Percentiles rank a stretch among this genome's conserved stretches.
Evolutionary conservation across 129 eudicot genomes (phyloP).

Genomic region (Heracleum sosnowskyi): DNA sequence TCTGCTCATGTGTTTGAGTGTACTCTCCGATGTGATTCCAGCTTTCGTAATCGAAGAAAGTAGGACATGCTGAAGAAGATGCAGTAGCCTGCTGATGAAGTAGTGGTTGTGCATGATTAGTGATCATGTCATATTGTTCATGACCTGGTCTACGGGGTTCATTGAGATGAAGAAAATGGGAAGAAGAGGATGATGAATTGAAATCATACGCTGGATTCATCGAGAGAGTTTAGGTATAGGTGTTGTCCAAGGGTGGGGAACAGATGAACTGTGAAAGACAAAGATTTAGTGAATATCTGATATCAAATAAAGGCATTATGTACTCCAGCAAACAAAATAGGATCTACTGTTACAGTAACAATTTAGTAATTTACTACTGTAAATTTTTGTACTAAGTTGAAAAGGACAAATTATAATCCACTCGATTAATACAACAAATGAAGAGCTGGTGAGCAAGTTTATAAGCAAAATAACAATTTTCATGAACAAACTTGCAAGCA

Average conservation of each 20-base stretch:
- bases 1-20: conserved; percentile 2
- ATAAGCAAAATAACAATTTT: too few species aligned
- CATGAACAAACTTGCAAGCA: too few species aligned
- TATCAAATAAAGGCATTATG: too few species aligned
- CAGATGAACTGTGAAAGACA: neutral
- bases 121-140: neutral
- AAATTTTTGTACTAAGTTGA: too few species aligned
- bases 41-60: neutral
- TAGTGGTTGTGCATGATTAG: neutral
- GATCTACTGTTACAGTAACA: too few species aligned
- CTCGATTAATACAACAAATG: too few species aligned
- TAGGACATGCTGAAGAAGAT: neutral
- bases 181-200: conserved; percentile 14
- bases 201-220: conserved; percentile 18
- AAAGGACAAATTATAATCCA: too few species aligned
- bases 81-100: neutral
- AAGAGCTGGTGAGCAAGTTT: too few species aligned
- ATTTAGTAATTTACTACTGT: too few species aligned
- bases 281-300: too few species aligned
- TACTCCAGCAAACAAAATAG: too few species aligned
- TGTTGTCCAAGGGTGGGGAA: conserved; percentile 8
- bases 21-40: neutral
- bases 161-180: conserved; percentile 13
- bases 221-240: neutral
- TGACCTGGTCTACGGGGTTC: conserved; percentile 2